Conservation (phyloP, 1,284 basidiomycete genomes). For the Cutaneotrichosporon spelunceum region DNA sequence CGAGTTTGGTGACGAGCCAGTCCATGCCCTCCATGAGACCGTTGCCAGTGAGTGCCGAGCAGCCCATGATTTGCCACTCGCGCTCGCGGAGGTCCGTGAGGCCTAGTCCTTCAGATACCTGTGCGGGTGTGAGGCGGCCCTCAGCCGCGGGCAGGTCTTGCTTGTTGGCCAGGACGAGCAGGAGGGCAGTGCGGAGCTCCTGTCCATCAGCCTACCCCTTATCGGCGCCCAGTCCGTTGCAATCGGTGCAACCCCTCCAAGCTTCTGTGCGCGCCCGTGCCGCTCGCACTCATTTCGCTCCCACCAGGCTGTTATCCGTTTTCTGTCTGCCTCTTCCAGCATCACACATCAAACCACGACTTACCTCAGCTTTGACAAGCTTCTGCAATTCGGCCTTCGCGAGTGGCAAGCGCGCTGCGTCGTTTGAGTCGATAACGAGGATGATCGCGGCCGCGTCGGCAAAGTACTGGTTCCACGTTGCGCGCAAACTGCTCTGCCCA, state of each 20-base stretch:
- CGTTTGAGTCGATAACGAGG: slow-evolving; percentile 56
- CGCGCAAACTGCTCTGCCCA: slow-evolving; percentile 53
- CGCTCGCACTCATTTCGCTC: neutral
- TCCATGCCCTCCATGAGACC: slow-evolving; percentile 51
- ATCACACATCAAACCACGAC: slow-evolving; percentile 11
- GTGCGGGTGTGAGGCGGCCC: slow-evolving; percentile 52
- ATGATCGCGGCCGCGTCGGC: slow-evolving; percentile 53
- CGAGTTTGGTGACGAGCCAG: slow-evolving; percentile 48
- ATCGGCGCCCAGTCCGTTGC: neutral
- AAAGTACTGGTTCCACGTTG: slow-evolving; percentile 53
- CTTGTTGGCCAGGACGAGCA: slow-evolving; percentile 56
- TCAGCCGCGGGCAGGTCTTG: slow-evolving; percentile 53
- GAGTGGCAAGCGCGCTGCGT: slow-evolving; percentile 51
- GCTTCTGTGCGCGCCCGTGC: neutral
- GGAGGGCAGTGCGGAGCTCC: slow-evolving; percentile 49
- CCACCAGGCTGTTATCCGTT: neutral
- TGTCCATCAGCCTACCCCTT: slow-evolving; percentile 15
- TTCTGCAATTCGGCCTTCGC: slow-evolving; percentile 54
- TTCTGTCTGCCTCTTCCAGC: neutral
- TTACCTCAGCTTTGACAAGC: slow-evolving; percentile 46
- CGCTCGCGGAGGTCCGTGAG: slow-evolving; percentile 54
- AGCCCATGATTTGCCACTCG: slow-evolving; percentile 58
- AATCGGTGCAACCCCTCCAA: neutral
- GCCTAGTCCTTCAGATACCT: slow-evolving; percentile 54
- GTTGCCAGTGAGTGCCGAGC: slow-evolving; percentile 52